phyloP scores from a whole-genome alignment of 208 protist genomes.

The Leishmania martiniquensis region DNA sequence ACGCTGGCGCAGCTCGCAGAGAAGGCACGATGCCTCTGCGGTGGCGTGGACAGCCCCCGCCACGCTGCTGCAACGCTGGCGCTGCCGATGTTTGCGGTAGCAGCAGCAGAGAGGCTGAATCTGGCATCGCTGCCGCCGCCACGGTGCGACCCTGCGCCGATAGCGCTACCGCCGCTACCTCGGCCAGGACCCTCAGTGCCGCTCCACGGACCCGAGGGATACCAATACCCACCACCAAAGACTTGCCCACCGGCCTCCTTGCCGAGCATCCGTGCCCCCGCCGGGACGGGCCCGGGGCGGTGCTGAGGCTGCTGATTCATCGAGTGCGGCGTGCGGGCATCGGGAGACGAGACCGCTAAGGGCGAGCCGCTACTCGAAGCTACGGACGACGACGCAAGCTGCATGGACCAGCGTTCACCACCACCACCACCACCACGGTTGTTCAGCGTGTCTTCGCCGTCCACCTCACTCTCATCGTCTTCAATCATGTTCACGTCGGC shows the following conservation, averaged over 20 bases:
- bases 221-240: conserved; percentile 38
- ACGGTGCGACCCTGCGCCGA: conserved; percentile 1
- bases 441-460: conserved; percentile 20
- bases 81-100: conserved; percentile 1
- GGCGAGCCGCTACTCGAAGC: background rate
- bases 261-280: background rate
- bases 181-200: background rate
- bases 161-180: background rate
- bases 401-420: conserved; percentile 4
- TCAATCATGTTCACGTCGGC: conserved; percentile 36
- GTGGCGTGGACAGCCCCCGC: background rate
- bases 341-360: background rate
- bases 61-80: background rate
- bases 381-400: background rate
- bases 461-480: conserved; percentile 39
- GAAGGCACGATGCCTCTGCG: conserved; percentile 5
- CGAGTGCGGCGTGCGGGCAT: background rate
- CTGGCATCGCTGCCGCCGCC: background rate
- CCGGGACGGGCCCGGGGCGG: background rate
- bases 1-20: conserved; percentile 26
- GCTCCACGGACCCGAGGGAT: conserved; percentile 9
- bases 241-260: conserved; percentile 8
- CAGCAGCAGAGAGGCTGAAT: background rate
- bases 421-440: background rate
- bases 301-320: background rate